Base-by-base conservation (phyloP, 352 stramenopile genomes). In the Pythium rhizo-oryzae region DNA sequence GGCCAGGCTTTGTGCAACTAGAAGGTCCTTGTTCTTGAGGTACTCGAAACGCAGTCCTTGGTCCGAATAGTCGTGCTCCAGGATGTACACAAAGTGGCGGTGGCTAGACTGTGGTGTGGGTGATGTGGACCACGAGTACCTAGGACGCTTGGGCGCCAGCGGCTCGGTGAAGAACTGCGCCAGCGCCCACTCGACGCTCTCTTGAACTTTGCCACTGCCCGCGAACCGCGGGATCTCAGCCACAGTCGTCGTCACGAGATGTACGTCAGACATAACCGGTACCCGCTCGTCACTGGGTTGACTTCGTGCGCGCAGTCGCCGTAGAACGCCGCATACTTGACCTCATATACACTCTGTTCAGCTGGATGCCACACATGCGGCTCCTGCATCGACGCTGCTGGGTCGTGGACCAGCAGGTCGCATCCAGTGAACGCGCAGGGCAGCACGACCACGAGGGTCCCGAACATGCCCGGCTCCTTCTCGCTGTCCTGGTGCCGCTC, bases 391-490 rank as follows among this genome's bases (percentile, higher is more conserved):
- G 56, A 24, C 18, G 59, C 12, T n/a, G 44, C 44, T 28, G 41
- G 43, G 19, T 37, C 24, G 30, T 23, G 59, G 24, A 65, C 59
- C 23, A 56, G 25, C 21, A 77, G 50, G 23, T 80, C 69, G 5
- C 66, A 70, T 18, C 69, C 73, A 19, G 39, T 51, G 50, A 78
- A 71, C 4, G 30, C 23, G 21, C 71, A 69, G 5, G 79, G 77
- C 18, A 84, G 65, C 28, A 33, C 28, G 28, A 33, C 28, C 28
- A 33, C 28, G 6, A 33, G 28, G 2, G 28, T 33, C 0, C 75
- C 79, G 41, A 87, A 81, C 77, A 87, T 87, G 9, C 77, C 79
- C 35, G 57, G 39, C 50, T 82, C 75, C 58, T 87, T 84, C 68
- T 87, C 79, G 52, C 71, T 87, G 54, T 87, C 79, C 41, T 78